Evolutionary conservation across 2,329 filamentous ascomycete genomes (phyloP).

Genomic region (Eutypa lata): DNA sequence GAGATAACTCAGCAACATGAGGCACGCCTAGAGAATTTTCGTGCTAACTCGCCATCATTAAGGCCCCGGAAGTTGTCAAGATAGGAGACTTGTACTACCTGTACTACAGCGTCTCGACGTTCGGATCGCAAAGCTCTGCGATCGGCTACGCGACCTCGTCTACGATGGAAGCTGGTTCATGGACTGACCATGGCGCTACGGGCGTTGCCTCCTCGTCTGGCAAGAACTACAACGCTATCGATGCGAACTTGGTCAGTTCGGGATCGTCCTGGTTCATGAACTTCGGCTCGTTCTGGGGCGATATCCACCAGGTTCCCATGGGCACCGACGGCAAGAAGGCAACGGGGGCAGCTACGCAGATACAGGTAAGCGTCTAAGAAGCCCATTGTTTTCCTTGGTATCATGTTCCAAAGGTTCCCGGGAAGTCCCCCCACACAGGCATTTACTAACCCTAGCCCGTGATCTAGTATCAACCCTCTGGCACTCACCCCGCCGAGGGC

Average conservation of each 20-base stretch:
- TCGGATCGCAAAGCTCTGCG: conserved; percentile 55
- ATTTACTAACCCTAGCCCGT: no score
- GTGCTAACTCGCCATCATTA: conserved; percentile 39
- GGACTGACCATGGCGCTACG: conserved; percentile 54
- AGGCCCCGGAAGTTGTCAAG: background rate
- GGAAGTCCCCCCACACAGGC: no score
- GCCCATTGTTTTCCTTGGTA: conserved; percentile 32
- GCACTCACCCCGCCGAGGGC: conserved; percentile 54
- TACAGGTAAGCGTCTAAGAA: conserved; percentile 33
- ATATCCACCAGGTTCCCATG: conserved; percentile 57
- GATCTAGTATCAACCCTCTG: conserved; percentile 44
- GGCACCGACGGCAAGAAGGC: conserved; percentile 27
- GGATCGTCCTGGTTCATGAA: conserved; percentile 43
- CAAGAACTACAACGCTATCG: conserved; percentile 55
- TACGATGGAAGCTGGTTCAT: conserved; percentile 48
- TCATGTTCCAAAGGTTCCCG: no score
- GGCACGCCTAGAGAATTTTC: no score
- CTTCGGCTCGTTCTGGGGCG: conserved; percentile 65
- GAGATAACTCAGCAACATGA: background rate
- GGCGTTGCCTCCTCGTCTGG: conserved; percentile 41
- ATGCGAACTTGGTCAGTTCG: conserved; percentile 44
- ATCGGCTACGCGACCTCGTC: conserved; percentile 48
- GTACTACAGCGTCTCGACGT: conserved; percentile 59
- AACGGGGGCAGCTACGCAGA: conserved; percentile 7
- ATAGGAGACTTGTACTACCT: conserved; percentile 48